Evolutionary conservation across 2,329 filamentous ascomycete genomes (phyloP), one percentile per base, ranked within the genome.

Genomic region (Coniochaeta ligniaria): DNA sequence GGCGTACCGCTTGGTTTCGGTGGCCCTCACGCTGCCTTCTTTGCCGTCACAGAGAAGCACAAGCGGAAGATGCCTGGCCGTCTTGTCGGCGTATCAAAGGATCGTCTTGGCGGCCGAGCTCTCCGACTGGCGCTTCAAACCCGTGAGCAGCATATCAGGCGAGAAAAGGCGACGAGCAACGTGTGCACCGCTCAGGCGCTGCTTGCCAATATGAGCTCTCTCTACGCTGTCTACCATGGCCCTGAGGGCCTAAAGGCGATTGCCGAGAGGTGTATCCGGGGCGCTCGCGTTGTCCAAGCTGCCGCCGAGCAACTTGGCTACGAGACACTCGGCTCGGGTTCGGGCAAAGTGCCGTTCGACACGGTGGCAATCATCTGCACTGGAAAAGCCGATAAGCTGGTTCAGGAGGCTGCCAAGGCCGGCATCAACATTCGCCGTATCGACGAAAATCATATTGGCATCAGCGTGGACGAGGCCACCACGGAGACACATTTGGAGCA

Each of bases 111-210:
- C 8, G 85, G 90, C 64, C 87, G 83, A 14, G 94, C 93, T 6
- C 87, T 96, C 65, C 84, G 94, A 68, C 77, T 97, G 70, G 90
- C 94, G 20, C 78, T 97, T 59, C 94, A 98, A 76, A 97, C 94
- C 11, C 83, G 94, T 68, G 94, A 98, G 77, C 94, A 98, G 78
- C 94, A 98, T 73, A 97, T 98, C 72, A 85, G 94, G 65, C 85
- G 94, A 70, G 94, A 98, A 74, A 97, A 97, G 82, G 94, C 94
- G 1, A 98, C 94, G 1, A 96, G 92, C 79, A 98, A 98, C 71
- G 93, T 97, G 62, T 98, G 94, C 78, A 98, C 94, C 1, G 93
- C 94, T 1, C 94, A 98, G 76, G 94, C 94, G 9, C 79, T 98
- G 28, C 80, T 97, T 58, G 94, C 94, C 41, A 98, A 98, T 74